Base-by-base conservation (phyloP, 257 asterid genomes). In the Salvia miltiorrhiza region DNA sequence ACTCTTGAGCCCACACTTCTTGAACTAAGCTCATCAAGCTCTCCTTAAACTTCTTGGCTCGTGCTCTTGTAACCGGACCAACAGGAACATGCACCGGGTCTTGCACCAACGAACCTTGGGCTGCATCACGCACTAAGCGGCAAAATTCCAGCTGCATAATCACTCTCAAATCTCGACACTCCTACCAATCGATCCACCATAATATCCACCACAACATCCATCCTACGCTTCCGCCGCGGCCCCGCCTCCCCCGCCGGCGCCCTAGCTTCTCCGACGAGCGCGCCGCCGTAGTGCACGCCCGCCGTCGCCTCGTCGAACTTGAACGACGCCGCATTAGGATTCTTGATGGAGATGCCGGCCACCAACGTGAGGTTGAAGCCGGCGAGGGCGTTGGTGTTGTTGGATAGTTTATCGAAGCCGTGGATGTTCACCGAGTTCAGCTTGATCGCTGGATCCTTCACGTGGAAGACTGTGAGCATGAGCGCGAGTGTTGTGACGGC, bases 241-340 rank as follows among this genome's bases (percentile, higher is more conserved):
- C 64, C 41, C 14, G 73, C 83, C 28, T 14, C 60, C 2, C 88
- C 88, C 1, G 77, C 48, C 8, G 81, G 79, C 4, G 45, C 49
- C 67, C 28, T 26, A 0, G 33, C 79, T 24, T 80, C 82, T 4
- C 86, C 90, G n/a, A 88, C 63, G 0, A 64, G 37, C 0, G n/a
- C 43, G 0, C 74, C 86, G 0, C 58, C 78, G 12, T 80, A 88
- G 44, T 53, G 57, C 17, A 87, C 65, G 5, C 7, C 28, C 9
- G 80, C 79, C 3, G 74, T 75, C 9, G 70, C 57, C 19, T 69
- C 37, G 0, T 72, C 40, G 47, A 77, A 85, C 69, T 39, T 70
- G 65, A 83, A 80, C 11, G 95, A 67, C 12, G 73, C 89, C 55
- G 70, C 76, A 16, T 87, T 85, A 0, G 80, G 85, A 32, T 87